A percentile compares a stretch with the other conserved stretches of the same genome.
phyloP scores from a whole-genome alignment of 1,139 yeast genomes.

The Blastobotrys arbuscula region DNA sequence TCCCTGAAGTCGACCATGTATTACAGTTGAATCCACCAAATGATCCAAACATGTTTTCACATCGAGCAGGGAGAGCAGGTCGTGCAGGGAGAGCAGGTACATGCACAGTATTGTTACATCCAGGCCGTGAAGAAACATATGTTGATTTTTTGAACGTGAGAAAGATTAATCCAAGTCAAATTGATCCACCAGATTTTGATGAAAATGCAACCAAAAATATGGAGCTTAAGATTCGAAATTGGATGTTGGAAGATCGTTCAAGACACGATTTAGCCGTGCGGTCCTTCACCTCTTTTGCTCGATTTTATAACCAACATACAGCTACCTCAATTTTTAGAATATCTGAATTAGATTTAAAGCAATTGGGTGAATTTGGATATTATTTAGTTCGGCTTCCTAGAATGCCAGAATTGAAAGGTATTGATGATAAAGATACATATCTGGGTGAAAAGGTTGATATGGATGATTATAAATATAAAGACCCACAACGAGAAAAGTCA shows the following conservation, averaged over 20 bases:
- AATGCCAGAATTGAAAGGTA: constrained; percentile 80
- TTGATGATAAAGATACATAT: constrained; percentile 60
- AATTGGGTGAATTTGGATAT: constrained; percentile 60
- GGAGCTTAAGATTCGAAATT: constrained; percentile 40
- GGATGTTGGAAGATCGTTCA: constrained; percentile 67
- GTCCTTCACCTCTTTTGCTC: constrained; percentile 77
- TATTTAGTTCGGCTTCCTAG: constrained; percentile 81
- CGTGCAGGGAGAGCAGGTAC: constrained; percentile 80
- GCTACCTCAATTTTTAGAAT: constrained; percentile 85
- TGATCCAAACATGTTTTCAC: constrained; percentile 80
- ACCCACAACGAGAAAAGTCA: constrained; percentile 55
- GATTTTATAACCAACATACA: constrained; percentile 84
- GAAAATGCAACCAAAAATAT: constrained; percentile 11
- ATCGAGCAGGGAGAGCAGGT: constrained; percentile 91
- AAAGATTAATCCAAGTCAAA: constrained; percentile 49
- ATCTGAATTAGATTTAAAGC: constrained; percentile 62
- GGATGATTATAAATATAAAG: constrained; percentile 61
- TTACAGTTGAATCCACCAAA: constrained; percentile 88
- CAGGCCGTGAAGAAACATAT: constrained; percentile 76
- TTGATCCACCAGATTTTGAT: constrained; percentile 26
- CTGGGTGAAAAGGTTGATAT: constrained; percentile 52
- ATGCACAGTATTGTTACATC: constrained; percentile 66
- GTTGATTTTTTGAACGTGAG: constrained; percentile 75
- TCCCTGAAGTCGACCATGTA: constrained; percentile 86
- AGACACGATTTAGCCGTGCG: constrained; percentile 75